Evolutionary conservation across 495 filamentous ascomycete genomes (phyloP).

Genomic region (Neohortaea acidophila): DNA sequence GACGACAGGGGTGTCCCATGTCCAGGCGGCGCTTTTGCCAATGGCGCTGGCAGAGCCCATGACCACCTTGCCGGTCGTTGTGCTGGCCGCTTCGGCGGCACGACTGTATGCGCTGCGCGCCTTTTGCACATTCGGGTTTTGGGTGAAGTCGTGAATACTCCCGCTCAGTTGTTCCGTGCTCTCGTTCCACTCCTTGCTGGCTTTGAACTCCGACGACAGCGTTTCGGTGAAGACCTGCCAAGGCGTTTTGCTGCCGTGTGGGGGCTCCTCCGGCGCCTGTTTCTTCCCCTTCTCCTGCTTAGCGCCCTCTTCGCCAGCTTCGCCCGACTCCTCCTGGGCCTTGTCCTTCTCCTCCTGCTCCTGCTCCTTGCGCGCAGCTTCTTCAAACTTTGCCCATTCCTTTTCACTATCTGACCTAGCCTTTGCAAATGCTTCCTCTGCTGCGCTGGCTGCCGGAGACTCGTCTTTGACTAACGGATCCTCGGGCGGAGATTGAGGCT

Average conservation of each 20-base stretch:
- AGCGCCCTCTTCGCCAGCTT: conserved; percentile 16
- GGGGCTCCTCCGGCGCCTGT: conserved; percentile 66
- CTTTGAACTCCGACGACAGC: conserved; percentile 78
- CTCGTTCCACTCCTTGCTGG: conserved; percentile 98
- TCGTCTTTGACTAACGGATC: conserved; percentile 30
- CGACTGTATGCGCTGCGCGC: conserved; percentile 74
- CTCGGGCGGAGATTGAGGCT: conserved; percentile 30
- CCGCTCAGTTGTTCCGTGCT: conserved; percentile 86
- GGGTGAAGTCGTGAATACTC: conserved; percentile 77
- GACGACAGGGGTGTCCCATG: conserved; percentile 87
- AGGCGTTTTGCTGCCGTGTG: conserved; percentile 92
- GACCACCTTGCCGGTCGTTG: conserved; percentile 58
- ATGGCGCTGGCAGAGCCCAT: conserved; percentile 74
- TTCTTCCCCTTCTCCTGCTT: conserved; percentile 51
- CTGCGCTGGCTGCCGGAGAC: conserved; percentile 21
- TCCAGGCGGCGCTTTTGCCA: conserved; percentile 83
- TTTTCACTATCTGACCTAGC: conserved; percentile 21
- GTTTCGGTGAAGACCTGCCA: conserved; percentile 98
- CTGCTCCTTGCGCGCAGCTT: conserved; percentile 22
- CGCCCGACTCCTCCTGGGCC: conserved; percentile 23
- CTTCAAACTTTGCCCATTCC: conserved; percentile 27
- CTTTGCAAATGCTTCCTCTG: conserved; percentile 25
- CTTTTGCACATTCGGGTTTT: conserved; percentile 78
- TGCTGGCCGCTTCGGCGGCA: conserved; percentile 59
- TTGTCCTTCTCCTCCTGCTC: conserved; percentile 27